phyloP scores from a whole-genome alignment of 805 yeast species.

The Kluyveromyces starmeri region DNA sequence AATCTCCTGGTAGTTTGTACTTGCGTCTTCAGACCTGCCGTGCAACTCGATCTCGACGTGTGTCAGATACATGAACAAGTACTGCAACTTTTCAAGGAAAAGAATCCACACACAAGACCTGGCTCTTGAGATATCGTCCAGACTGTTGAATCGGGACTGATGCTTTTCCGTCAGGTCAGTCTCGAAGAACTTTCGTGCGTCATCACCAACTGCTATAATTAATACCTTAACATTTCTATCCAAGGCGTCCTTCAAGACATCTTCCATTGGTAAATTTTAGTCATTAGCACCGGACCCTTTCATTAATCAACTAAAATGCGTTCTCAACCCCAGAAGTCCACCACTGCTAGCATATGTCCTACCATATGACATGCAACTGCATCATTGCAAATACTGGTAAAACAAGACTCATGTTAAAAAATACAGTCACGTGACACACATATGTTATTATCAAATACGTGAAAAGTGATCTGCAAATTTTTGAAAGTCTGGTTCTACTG shows the following conservation, averaged over 20 bases:
- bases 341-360: no score
- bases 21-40: constrained; percentile 5
- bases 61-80: constrained; percentile 28
- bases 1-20: constrained; percentile 14
- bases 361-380: no score
- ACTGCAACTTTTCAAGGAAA: constrained; percentile 25
- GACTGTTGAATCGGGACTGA: constrained; percentile 12
- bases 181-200: constrained; percentile 21
- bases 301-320: no score
- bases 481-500: no score
- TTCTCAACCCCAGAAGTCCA: no score
- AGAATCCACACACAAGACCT: constrained; percentile 17
- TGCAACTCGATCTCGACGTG: constrained; percentile 19
- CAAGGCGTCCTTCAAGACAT: constrained; percentile 2
- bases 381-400: no score
- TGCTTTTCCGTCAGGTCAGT: constrained; percentile 9
- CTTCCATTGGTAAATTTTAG: constrained; percentile 5
- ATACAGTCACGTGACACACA: no score
- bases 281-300: no score
- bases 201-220: constrained; percentile 22
- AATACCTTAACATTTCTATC: constrained; percentile 7
- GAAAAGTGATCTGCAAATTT: no score
- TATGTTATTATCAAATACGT: no score
- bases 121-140: constrained; percentile 11
- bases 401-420: no score